phyloP scores from a whole-genome alignment of 2,329 filamentous ascomycete species.

The Neurospora crassa region DNA sequence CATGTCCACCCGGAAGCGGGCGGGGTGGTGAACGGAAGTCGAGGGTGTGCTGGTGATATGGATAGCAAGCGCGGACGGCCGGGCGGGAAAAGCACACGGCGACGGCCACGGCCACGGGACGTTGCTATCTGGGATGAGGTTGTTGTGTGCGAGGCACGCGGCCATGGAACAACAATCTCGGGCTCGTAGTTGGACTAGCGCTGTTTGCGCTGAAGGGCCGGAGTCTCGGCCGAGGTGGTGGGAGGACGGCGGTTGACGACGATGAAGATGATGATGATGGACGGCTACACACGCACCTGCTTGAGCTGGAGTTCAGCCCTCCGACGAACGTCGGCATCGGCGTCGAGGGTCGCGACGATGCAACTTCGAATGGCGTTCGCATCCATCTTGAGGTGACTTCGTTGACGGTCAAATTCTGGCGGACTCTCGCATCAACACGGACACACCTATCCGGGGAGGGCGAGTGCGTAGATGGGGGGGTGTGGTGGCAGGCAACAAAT shows the following conservation, averaged over 20 bases:
- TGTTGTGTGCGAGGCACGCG: not conserved
- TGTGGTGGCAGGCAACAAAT: conserved; percentile 7
- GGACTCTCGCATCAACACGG: conserved; percentile 17
- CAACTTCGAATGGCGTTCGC: conserved; percentile 63
- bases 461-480: conserved; percentile 3
- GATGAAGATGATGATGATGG: not conserved
- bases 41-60: not conserved
- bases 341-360: conserved; percentile 65
- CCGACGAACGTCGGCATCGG: conserved; percentile 65
- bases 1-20: not conserved
- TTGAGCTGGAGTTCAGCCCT: conserved; percentile 75
- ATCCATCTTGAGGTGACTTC: conserved; percentile 50
- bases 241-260: not conserved
- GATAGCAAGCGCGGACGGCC: not conserved
- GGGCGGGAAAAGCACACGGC: not conserved
- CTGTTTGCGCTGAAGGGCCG: not conserved
- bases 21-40: not conserved
- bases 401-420: conserved; percentile 6
- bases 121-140: conserved; percentile 4
- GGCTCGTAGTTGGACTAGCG: not conserved
- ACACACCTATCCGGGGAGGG: conserved; percentile 6
- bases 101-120: conserved; percentile 13
- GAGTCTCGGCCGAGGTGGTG: not conserved
- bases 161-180: conserved; percentile 1
- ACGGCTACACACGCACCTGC: conserved; percentile 46